Base-by-base conservation (phyloP, 2,329 filamentous ascomycete genomes). In the Tolypocladium pustulatum region DNA sequence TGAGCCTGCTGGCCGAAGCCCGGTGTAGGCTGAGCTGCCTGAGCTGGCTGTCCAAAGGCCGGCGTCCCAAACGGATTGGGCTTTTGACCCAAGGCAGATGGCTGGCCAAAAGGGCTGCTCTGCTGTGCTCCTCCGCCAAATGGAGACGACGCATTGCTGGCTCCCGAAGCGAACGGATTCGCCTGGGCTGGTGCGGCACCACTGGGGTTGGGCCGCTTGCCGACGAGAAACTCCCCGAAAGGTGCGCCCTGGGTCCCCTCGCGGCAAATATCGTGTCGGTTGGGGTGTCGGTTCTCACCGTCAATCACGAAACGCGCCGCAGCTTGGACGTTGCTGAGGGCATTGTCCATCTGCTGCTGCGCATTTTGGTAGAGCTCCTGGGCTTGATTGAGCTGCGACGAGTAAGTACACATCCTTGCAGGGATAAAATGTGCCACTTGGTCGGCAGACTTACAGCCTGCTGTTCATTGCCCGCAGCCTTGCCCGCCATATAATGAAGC, bases 221-320 rank as follows among this genome's bases (percentile, higher is more conserved):
- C 75, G 12, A 74, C 73, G 0, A 71, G 67, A 61, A 82, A 83
- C 54, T 74, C 69, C 53, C 77, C 76, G 58, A 73, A 76, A 0
- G 75, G 74, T 9, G 72, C 72, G n/a, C 74, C 71, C n/a, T 75
- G 71, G 0, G 68, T 76, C 54, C 73, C 73, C 62, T 78, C 73
- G 58, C 78, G 75, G 70, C 81, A 82, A 25, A 86, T 77, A 63
- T 92, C 88, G 57, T 81, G 75, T 46, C 90, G 81, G 67, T 94
- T 95, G 1, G 90, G 90, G 65, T 91, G 89, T 46, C 84, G 82
- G 57, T 89, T 84, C 57, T 81, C 83, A 27, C 81, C 83, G 6
- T 84, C 80, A 12, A 86, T 67, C 17, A 94, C 75, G 67, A 87
- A 94, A 58, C 85, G 80, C 52, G 89, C 78, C 1, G 92, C 91